Conservation (phyloP, 805 yeast species). For the Saturnispora zaruensis region DNA sequence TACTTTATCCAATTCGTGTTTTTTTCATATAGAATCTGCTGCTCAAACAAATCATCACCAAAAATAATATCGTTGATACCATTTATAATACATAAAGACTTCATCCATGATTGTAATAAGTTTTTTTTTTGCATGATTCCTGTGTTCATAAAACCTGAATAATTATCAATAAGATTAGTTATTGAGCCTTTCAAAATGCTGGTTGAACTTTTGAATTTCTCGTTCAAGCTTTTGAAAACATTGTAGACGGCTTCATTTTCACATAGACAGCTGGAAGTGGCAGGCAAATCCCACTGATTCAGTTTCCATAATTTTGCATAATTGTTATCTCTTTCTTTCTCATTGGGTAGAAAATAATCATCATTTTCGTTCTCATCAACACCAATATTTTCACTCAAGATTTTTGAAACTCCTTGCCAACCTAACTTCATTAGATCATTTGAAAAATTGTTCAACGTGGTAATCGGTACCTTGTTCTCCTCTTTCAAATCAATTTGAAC, state of each 20-base stretch:
- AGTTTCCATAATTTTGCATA: conserved; percentile 73
- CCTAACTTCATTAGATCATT: conserved; percentile 43
- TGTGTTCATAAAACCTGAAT: not conserved
- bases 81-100: conserved; percentile 27
- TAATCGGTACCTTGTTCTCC: not conserved
- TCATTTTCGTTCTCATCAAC: not conserved
- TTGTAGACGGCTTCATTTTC: conserved; percentile 45
- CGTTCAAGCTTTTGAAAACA: conserved; percentile 40
- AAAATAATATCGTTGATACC: conserved; percentile 17
- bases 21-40: conserved; percentile 12
- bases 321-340: conserved; percentile 16
- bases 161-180: not conserved
- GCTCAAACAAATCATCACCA: conserved; percentile 9
- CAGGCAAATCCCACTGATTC: conserved; percentile 67
- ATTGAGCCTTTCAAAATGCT: conserved; percentile 17
- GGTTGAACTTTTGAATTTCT: conserved; percentile 17
- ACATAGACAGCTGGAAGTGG: conserved; percentile 28
- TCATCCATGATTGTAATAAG: conserved; percentile 22
- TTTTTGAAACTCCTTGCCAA: conserved; percentile 45
- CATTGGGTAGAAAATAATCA: not conserved
- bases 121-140: not conserved
- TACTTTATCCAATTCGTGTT: conserved; percentile 32
- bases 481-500: conserved; percentile 37
- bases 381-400: conserved; percentile 21
- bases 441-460: conserved; percentile 19